Conservation (phyloP, 2,329 filamentous ascomycete genomes). For the Canariomyces notabilis region DNA sequence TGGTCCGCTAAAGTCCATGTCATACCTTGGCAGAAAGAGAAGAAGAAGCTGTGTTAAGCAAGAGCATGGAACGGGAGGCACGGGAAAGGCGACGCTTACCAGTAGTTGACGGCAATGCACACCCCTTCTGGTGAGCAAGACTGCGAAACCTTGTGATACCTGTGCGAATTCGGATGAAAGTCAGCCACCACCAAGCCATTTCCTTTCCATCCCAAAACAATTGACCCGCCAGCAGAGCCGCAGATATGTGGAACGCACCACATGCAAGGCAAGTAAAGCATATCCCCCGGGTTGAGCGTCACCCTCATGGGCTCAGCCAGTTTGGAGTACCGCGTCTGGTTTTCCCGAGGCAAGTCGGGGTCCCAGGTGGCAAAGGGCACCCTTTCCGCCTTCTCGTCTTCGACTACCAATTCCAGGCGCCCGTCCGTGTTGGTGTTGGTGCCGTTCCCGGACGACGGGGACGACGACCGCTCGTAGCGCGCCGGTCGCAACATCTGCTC, state of each 20-base stretch:
- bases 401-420: slow-evolving; percentile 27
- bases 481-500: slow-evolving; percentile 55
- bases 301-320: slow-evolving; percentile 60
- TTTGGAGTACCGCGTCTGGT: slow-evolving; percentile 53
- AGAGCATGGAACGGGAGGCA: not conserved
- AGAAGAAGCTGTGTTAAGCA: not conserved
- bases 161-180: no score
- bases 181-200: not conserved
- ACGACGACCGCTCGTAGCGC: slow-evolving; percentile 47
- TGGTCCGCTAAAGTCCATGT: slow-evolving; percentile 69
- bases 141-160: slow-evolving; percentile 78
- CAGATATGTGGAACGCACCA: slow-evolving; percentile 52
- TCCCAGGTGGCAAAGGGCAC: slow-evolving; percentile 73
- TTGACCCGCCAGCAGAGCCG: not conserved
- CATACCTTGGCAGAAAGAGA: slow-evolving; percentile 53
- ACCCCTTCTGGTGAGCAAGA: slow-evolving; percentile 63
- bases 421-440: no score
- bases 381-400: slow-evolving; percentile 32
- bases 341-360: slow-evolving; percentile 51
- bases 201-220: not conserved
- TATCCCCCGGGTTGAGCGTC: slow-evolving; percentile 66
- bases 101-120: slow-evolving; percentile 78
- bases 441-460: not conserved
- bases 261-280: slow-evolving; percentile 76
- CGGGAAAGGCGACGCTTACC: slow-evolving; percentile 41